Conservation (phyloP, 331 rosid genomes). For the Pyrus hybrid region DNA sequence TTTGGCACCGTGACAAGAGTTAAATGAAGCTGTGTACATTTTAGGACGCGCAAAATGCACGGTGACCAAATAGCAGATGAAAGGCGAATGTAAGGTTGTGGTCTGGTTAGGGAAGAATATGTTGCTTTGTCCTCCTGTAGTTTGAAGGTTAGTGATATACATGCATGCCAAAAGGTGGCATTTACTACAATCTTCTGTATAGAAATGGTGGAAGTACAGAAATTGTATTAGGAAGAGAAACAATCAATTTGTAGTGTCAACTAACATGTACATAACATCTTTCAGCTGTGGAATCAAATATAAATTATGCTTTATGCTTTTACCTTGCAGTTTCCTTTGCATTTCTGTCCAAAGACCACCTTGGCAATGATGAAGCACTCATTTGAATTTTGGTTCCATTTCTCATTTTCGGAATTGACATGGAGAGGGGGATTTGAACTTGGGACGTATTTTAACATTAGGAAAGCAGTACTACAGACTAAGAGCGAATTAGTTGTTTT, state of each 20-base stretch:
- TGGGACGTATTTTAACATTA: too few species aligned
- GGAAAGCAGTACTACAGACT: too few species aligned
- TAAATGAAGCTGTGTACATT: slow-evolving; percentile 14
- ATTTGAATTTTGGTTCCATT: too few species aligned
- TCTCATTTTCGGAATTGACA: too few species aligned
- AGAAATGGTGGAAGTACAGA: slow-evolving; percentile 18
- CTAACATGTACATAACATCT: slow-evolving; percentile 26
- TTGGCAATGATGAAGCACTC: too few species aligned
- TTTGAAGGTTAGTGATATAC: not conserved
- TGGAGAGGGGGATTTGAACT: too few species aligned
- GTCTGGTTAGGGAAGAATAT: not conserved
- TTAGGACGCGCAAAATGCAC: slow-evolving; percentile 6
- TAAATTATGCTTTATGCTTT: slow-evolving; percentile 5
- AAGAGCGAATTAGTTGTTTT: too few species aligned
- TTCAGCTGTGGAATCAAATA: slow-evolving; percentile 11
- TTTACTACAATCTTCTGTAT: slow-evolving; percentile 10
- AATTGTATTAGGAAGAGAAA: slow-evolving; percentile 9
- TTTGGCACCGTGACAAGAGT: not conserved
- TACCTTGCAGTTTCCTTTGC: not conserved
- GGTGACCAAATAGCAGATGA: not conserved
- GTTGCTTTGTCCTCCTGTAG: not conserved
- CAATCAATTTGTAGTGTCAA: slow-evolving; percentile 1
- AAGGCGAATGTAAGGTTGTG: slow-evolving; percentile 3
- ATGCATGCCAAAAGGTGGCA: not conserved
- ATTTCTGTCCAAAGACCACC: too few species aligned